Conservation (phyloP, 495 filamentous ascomycete genomes). For the Penicillium coprophilum region DNA sequence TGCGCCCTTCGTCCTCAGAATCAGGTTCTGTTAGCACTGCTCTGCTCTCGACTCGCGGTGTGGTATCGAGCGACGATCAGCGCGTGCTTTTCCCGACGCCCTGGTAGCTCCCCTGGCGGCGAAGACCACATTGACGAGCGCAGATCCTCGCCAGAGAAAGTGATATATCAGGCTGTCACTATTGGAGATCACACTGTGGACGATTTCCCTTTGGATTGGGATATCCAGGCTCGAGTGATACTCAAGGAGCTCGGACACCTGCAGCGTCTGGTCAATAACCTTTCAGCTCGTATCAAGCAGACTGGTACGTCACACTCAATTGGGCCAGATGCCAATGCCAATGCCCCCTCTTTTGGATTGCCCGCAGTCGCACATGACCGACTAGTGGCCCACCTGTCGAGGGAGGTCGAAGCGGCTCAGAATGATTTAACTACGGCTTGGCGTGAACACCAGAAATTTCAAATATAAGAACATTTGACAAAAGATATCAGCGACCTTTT, state of each 20-base stretch:
- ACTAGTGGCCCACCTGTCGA: not conserved
- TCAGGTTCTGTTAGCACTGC: conserved; percentile 8
- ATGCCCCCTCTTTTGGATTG: not conserved
- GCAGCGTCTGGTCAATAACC: no score
- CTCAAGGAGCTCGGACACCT: no score
- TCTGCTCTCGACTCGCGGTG: conserved; percentile 9
- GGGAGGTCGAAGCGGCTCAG: conserved; percentile 1
- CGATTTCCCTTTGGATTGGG: no score
- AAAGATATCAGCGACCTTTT: not conserved
- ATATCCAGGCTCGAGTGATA: no score
- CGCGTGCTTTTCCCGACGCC: no score
- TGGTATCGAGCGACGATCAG: no score
- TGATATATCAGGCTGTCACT: no score
- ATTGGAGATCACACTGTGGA: no score
- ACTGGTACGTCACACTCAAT: not conserved
- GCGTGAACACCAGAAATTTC: no score
- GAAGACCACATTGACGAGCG: no score
- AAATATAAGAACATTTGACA: conserved; percentile 2
- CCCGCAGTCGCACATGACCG: conserved; percentile 2
- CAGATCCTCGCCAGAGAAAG: no score
- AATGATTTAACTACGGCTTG: not conserved
- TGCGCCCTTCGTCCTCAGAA: conserved; percentile 14
- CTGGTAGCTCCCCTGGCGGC: no score
- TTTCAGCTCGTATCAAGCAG: conserved; percentile 10
- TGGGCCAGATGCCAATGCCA: not conserved